Evolutionary conservation across 108 stramenopile species (phyloP).

Genomic region (Nitzschia palea): DNA sequence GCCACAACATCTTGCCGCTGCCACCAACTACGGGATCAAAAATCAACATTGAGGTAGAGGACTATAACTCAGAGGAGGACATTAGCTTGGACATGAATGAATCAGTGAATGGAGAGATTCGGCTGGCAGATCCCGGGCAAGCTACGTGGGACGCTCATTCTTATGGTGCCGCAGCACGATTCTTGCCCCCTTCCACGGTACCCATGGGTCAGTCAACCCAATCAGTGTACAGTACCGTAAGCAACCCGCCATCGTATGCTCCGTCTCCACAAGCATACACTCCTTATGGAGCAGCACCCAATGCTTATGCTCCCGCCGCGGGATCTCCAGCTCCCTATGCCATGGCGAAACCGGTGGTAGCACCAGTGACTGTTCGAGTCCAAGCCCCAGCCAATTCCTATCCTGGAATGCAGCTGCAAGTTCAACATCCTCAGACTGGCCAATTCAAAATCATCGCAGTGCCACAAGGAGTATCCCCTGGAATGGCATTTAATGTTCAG

Average conservation of each 20-base stretch:
- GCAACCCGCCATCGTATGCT: background rate
- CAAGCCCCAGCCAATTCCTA: slow-evolving; percentile 56
- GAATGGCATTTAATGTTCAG: slow-evolving; percentile 39
- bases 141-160: slow-evolving; percentile 17
- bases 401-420: slow-evolving; percentile 61
- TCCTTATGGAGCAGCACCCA: background rate
- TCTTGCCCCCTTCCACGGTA: background rate
- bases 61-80: slow-evolving; percentile 38
- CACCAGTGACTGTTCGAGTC: slow-evolving; percentile 46
- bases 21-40: slow-evolving; percentile 28
- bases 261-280: background rate
- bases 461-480: slow-evolving; percentile 60
- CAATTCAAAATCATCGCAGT: slow-evolving; percentile 49
- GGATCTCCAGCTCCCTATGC: background rate
- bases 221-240: background rate
- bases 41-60: slow-evolving; percentile 24
- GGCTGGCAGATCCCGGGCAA: slow-evolving; percentile 6
- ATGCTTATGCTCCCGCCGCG: background rate
- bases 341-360: background rate
- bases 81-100: slow-evolving; percentile 37
- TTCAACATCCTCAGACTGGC: slow-evolving; percentile 60
- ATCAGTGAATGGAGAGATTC: slow-evolving; percentile 15
- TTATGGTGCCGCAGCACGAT: slow-evolving; percentile 10
- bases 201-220: background rate
- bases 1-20: slow-evolving; percentile 34